phyloP scores from a whole-genome alignment of 768 basidiomycete species.

The Amylocystis lapponica region DNA sequence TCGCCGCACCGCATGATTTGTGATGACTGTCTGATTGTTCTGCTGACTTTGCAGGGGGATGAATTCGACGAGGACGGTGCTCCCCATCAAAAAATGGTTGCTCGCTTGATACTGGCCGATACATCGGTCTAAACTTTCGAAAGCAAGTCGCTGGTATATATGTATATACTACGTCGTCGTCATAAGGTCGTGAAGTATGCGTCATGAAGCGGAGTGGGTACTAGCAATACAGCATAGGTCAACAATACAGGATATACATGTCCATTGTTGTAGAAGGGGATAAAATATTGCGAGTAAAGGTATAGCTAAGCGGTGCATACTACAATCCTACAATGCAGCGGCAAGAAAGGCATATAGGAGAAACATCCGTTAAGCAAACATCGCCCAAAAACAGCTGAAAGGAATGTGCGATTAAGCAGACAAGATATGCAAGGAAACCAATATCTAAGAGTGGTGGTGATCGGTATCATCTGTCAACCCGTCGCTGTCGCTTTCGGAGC shows the following conservation, averaged over 20 bases:
- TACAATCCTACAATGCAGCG: background rate
- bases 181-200: slow-evolving; percentile 23
- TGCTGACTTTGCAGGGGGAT: slow-evolving; percentile 41
- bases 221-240: slow-evolving; percentile 37
- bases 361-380: slow-evolving; percentile 6
- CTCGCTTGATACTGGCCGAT: slow-evolving; percentile 40
- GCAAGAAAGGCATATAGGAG: slow-evolving; percentile 7
- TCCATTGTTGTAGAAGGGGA: slow-evolving; percentile 13
- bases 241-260: slow-evolving; percentile 19
- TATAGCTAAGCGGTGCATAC: slow-evolving; percentile 6
- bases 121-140: slow-evolving; percentile 22
- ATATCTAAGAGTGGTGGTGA: background rate
- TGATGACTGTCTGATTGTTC: no score
- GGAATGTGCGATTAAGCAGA: background rate
- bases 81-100: slow-evolving; percentile 81
- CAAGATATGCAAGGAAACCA: slow-evolving; percentile 2
- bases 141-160: no score
- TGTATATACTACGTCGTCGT: slow-evolving; percentile 29
- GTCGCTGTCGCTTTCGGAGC: slow-evolving; percentile 63
- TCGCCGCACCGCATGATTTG: no score
- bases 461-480: slow-evolving; percentile 24
- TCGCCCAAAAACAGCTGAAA: background rate
- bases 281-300: slow-evolving; percentile 12
- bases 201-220: slow-evolving; percentile 13
- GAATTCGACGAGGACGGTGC: slow-evolving; percentile 81